Base-by-base conservation (phyloP, 495 filamentous ascomycete genomes). In the Penicillium ucsense region DNA sequence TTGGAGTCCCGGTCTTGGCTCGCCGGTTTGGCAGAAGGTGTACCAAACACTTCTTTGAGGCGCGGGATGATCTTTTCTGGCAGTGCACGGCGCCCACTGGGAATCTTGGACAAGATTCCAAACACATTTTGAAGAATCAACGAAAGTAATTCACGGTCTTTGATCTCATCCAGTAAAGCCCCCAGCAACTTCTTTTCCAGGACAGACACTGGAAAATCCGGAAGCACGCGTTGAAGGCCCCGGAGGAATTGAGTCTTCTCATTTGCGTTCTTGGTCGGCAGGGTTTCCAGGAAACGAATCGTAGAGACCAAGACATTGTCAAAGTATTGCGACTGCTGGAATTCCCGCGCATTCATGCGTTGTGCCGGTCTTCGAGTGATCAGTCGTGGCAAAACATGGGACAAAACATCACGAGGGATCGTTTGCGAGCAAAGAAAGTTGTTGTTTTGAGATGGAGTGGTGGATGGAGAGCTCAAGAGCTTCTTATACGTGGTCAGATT, bases 291-390 rank as follows among this genome's bases (percentile, higher is more conserved):
- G 57, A 97, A 98, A 28, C 94, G 89, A 44, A 98, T 89, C 0
- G 94, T 92, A 2, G 89, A 92, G 29, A 98, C 86, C 27, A 98
- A 74, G 43, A 95, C 89, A 60, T 96, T 97, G 62, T 97, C 88
- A 52, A 98, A 98, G 60, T 94, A 98, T 50, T 81, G 79, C 49
- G 87, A 89, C 60, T 95, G 81, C 59, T 98, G 91, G 50, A 98
- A 97, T 52, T 95, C 90, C 43, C 81, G 79, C 34, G 91, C 94
- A 46, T 80, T 91, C 71, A 94, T 80, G 31, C 92, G 78, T 55
- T 92, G 83, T 2, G 88, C 86, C 1, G 92, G 87, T 43, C 88
- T 74, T 46, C 94, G 76, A 0, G 92, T 90, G 48, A 97, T 86
- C 31, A 97, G 74, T 36, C 81, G 73, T 3, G 92, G 87, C 12